Evolutionary conservation across 2,329 filamentous ascomycete genomes (phyloP).

Genomic region (Coniella vitis): DNA sequence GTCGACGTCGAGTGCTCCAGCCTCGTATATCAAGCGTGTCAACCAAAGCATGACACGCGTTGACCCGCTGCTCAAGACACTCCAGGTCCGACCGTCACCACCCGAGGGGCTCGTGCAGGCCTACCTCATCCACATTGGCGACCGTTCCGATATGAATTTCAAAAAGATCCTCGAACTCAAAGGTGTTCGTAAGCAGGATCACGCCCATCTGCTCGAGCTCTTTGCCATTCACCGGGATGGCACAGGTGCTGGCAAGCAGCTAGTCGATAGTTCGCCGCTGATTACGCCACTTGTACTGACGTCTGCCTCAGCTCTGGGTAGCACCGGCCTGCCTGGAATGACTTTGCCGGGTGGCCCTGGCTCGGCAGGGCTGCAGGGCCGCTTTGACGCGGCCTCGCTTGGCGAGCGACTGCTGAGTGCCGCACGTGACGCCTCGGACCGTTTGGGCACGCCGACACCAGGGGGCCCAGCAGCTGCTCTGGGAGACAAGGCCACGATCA

Average conservation of each 20-base stretch:
- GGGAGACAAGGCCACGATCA: conserved; percentile 64
- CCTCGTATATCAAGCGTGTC: conserved; percentile 77
- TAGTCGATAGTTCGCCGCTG: conserved; percentile 64
- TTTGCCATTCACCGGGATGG: conserved; percentile 77
- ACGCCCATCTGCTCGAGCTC: conserved; percentile 75
- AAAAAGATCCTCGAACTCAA: conserved; percentile 94
- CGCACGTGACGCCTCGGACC: conserved; percentile 74
- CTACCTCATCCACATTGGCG: conserved; percentile 93
- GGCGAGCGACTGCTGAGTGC: conserved; percentile 86
- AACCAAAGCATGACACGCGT: conserved; percentile 78
- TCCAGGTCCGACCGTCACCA: conserved; percentile 86
- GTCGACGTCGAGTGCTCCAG: conserved; percentile 36
- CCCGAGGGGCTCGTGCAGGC: conserved; percentile 93
- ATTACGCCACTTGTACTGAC: conserved; percentile 58
- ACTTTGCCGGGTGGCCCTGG: conserved; percentile 29
- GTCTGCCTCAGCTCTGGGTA: conserved; percentile 32
- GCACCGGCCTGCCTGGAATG: conserved; percentile 28
- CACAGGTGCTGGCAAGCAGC: conserved; percentile 57
- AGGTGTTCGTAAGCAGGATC: conserved; percentile 79
- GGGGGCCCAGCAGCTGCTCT: conserved; percentile 17
- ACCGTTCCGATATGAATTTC: conserved; percentile 92
- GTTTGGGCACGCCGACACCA: conserved; percentile 57
- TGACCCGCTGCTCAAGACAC: conserved; percentile 88
- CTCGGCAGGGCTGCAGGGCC: conserved; percentile 24
- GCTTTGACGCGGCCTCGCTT: conserved; percentile 76